A percentile compares a stretch with the other conserved stretches of the same genome.
Evolutionary conservation across 371 early-diverging fungal genomes (phyloP).

Genomic region (Circinella umbellata): DNA sequence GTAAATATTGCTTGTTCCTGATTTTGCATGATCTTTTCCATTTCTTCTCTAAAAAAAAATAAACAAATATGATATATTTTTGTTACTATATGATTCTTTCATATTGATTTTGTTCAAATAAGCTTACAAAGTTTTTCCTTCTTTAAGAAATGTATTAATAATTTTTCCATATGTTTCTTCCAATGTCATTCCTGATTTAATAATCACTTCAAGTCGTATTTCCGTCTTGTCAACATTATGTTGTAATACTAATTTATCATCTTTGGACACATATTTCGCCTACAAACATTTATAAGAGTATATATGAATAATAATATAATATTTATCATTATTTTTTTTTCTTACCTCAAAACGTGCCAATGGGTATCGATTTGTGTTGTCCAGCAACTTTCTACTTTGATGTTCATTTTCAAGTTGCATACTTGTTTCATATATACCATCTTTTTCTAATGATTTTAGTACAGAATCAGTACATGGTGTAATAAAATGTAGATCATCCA

Average conservation of each 20-base stretch:
- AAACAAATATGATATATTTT: too few relatives aligned
- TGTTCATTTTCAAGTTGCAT: not conserved
- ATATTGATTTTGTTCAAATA: not conserved
- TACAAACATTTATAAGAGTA: too few relatives aligned
- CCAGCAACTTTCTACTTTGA: not conserved
- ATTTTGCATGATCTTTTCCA: conserved; percentile 9
- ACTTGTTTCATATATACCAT: not conserved
- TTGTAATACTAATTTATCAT: not conserved
- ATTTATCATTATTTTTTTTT: too few relatives aligned
- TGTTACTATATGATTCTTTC: too few relatives aligned
- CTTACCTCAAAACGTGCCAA: conserved; percentile 1
- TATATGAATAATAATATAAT: not conserved
- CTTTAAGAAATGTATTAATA: conserved; percentile 1
- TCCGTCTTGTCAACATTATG: not conserved
- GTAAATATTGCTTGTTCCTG: conserved; percentile 1
- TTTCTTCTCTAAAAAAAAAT: not conserved
- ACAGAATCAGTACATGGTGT: not conserved
- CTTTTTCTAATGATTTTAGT: not conserved
- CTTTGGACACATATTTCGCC: too few relatives aligned
- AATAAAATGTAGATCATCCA: conserved; percentile 8
- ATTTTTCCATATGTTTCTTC: not conserved
- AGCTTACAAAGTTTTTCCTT: not conserved
- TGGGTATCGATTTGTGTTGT: conserved; percentile 3
- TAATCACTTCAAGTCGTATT: not conserved
- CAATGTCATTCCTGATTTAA: not conserved